phyloP scores from a whole-genome alignment of 345 rosid species.

The Sapria himalayana region DNA sequence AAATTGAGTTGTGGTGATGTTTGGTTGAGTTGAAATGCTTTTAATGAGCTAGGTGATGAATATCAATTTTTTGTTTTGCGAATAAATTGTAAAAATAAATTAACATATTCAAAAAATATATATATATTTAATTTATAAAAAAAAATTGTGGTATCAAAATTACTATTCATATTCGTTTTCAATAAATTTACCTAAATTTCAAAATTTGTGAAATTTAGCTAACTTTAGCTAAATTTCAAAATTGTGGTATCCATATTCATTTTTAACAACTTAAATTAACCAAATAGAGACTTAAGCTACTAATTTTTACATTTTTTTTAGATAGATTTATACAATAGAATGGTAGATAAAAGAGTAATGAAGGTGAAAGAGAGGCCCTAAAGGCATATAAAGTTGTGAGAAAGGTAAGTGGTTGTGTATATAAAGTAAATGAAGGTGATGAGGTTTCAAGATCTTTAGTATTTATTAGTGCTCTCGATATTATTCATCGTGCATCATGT shows the following conservation, averaged over 20 bases:
- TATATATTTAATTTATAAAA: background rate
- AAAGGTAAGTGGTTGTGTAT: conserved; percentile 49
- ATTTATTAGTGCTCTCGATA: conserved; percentile 12
- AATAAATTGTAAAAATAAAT: too few relatives aligned
- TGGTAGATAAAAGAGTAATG: conserved; percentile 77
- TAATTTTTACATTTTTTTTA: conserved; percentile 20
- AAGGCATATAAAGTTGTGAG: conserved; percentile 80
- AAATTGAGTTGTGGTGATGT: background rate
- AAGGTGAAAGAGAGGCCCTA: conserved; percentile 56
- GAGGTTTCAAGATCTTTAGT: conserved; percentile 79
- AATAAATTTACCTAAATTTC: background rate
- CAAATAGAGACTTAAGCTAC: too few relatives aligned
- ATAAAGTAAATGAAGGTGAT: conserved; percentile 35
- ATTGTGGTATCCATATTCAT: background rate
- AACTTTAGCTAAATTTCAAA: background rate
- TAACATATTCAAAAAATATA: too few relatives aligned
- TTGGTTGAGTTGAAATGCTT: background rate
- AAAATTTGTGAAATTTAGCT: background rate
- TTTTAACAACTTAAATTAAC: background rate
- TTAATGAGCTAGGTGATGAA: too few relatives aligned
- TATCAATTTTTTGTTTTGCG: too few relatives aligned
- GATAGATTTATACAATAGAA: conserved; percentile 68
- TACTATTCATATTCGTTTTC: background rate
- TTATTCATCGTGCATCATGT: conserved; percentile 30
- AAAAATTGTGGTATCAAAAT: background rate